phyloP scores from a whole-genome alignment of 495 filamentous ascomycete species.

The Aspergillus campestris region DNA sequence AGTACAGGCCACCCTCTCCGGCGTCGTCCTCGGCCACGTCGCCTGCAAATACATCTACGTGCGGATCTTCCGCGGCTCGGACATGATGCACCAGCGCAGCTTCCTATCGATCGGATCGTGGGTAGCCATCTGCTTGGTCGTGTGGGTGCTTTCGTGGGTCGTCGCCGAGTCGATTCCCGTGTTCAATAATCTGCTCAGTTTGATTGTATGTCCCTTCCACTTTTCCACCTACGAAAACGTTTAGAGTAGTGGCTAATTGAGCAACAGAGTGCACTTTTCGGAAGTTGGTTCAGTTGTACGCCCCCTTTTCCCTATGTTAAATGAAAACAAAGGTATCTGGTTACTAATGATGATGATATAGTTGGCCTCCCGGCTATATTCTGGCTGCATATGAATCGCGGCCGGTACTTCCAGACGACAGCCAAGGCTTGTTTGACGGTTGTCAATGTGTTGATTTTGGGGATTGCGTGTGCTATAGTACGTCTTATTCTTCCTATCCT shows the following conservation, averaged over 20 bases:
- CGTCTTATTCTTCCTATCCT: too few relatives aligned
- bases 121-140: conserved; percentile 44
- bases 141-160: conserved; percentile 60
- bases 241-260: too few relatives aligned
- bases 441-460: conserved; percentile 25
- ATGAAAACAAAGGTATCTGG: too few relatives aligned
- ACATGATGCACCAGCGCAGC: conserved; percentile 48
- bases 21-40: conserved; percentile 54
- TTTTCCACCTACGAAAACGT: too few relatives aligned
- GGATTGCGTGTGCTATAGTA: conserved; percentile 27
- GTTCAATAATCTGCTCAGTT: conserved; percentile 56
- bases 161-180: conserved; percentile 66
- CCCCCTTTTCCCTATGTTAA: background rate
- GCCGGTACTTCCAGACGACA: conserved; percentile 19
- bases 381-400: conserved; percentile 34
- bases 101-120: conserved; percentile 43
- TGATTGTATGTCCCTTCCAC: conserved; percentile 18
- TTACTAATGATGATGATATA: background rate
- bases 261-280: conserved; percentile 22
- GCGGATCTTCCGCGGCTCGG: conserved; percentile 46
- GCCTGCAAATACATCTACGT: conserved; percentile 58
- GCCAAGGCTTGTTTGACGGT: conserved; percentile 26
- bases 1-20: conserved; percentile 25
- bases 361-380: conserved; percentile 33
- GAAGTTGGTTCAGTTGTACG: conserved; percentile 36